Base-by-base conservation (phyloP, 2,329 filamentous ascomycete genomes). In the Tolypocladium pustulatum region DNA sequence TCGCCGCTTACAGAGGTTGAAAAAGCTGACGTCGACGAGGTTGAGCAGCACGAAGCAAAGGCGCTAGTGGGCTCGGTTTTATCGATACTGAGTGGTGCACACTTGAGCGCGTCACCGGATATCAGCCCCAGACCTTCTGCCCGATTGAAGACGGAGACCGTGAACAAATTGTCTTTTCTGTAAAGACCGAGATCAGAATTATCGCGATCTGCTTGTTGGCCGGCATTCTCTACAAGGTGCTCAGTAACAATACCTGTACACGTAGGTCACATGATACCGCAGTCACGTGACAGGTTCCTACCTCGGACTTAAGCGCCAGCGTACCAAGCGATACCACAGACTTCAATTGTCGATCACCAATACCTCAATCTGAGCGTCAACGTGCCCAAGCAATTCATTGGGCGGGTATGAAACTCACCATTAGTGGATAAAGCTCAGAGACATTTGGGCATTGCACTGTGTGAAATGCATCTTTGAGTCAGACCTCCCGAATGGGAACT, bases 1-100 rank as follows among this genome's bases (percentile, higher is more conserved):
- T 52, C 25, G 37, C 22, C 36, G 41, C 36, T 41, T 38, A 58
- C 41, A 51, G 34, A 34, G 55, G 32, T n/a, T n/a, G 55, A 27
- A 52, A 41, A 57, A 49, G 36, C 34, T 56, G 54, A 55, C 38
- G 58, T 51, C 59, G 63, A 60, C 60, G 64, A 63, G 63, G 62
- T 57, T 55, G 60, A 54, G 49, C 54, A 60, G 63, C 56, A 56
- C 61, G 58, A 67, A 65, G 67, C 61, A 65, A 61, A 62, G 54
- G 54, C 37, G 60, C 59, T 64, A 62, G 64, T 64, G 66, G 62
- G 62, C 51, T 64, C 49, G 59, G n/a, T n/a, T 63, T 70, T 70
- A 71, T 71, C 69, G 68, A 69, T 72, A 71, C 17, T 57, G 60
- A 20, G 22, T 25, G 17, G 2, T 8, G 43, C 2, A 30, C 13